Conservation (phyloP, 1,139 yeast species). For the Ashbya aceris region DNA sequence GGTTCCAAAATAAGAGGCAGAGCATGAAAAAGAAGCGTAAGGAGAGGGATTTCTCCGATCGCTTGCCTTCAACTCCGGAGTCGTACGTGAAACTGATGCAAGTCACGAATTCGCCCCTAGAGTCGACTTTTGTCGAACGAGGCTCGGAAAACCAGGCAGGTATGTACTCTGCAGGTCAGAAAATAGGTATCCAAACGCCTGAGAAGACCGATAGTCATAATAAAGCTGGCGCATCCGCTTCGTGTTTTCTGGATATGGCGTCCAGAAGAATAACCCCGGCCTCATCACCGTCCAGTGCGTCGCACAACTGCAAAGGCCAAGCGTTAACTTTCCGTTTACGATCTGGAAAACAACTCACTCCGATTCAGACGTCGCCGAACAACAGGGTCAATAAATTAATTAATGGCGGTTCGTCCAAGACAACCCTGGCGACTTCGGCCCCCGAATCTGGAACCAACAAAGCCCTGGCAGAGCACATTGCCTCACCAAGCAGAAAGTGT, state of each 20-base stretch:
- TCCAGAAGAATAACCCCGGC: slow-evolving; percentile 4
- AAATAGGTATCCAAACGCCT: background rate
- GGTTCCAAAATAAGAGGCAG: slow-evolving; percentile 97
- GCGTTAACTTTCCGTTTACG: slow-evolving; percentile 27
- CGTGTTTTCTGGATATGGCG: background rate
- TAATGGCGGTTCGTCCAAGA: slow-evolving; percentile 13
- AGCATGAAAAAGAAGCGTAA: slow-evolving; percentile 44
- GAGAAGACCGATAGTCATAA: background rate
- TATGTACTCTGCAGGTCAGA: background rate
- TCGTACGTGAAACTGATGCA: background rate
- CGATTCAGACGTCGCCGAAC: slow-evolving; percentile 26
- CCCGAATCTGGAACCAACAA: background rate
- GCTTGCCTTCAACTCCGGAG: slow-evolving; percentile 2
- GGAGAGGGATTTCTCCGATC: slow-evolving; percentile 4
- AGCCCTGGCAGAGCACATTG: background rate
- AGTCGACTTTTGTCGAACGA: background rate
- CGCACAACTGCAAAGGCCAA: slow-evolving; percentile 21
- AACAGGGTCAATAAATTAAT: slow-evolving; percentile 27
- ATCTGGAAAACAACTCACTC: slow-evolving; percentile 25
- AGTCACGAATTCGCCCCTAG: background rate
- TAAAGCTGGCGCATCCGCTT: background rate
- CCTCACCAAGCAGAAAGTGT: background rate
- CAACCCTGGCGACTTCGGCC: background rate
- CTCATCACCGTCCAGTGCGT: slow-evolving; percentile 1
- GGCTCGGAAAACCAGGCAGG: background rate